Base-by-base conservation (phyloP, 140 eudicot genomes). In the Ambrosia hybrid region DNA sequence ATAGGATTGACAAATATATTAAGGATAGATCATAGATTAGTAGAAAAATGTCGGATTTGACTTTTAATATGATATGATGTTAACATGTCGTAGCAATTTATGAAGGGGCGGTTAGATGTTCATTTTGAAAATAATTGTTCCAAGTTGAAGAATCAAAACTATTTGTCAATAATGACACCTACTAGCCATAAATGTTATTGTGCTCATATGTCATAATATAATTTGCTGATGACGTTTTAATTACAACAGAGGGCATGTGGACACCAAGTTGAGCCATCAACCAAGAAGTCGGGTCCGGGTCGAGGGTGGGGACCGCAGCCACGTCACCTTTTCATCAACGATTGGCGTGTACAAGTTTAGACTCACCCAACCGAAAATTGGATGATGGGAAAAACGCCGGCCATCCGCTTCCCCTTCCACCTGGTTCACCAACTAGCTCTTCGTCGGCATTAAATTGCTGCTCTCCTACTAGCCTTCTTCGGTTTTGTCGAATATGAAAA, bases 371-470 rank as follows among this genome's bases (percentile, higher is more conserved):
- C 58, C 83, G 83, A 51, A 93, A 78, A 72, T 53, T 38, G 26
- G 97, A 90, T 5, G 98, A 91, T 49, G 94, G 89, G 37, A 91
- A 57, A 76, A 81, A 83, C 57, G 88, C 87, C 49, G 74, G 80
- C 48, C 99, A 94, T 68, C 90, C 84, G 11, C 77, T 94, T 71
- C 99, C 99, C 41, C 96, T 86, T 71, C 99, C 99, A 7, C 99
- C 98, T 8, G 79, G 93, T 76, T 90, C 97, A 51, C 96, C 96
- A 3, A 84, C 90, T 26, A 88, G 94, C 76, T 88, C 97, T 10
- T 71, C 93, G 66, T 64, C 90, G 17, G 70, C 74, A 13, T 69
- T 90, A 82, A 85, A 85, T 73, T 72, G 83, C 57, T 72, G 87
- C 71, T 85, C 98, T 67, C 96, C 96, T 5, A 81, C 91, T 13